Evolutionary conservation across 768 basidiomycete genomes (phyloP), one percentile per base, ranked within the genome.

Genomic region (Rhodotorula paludigena): DNA sequence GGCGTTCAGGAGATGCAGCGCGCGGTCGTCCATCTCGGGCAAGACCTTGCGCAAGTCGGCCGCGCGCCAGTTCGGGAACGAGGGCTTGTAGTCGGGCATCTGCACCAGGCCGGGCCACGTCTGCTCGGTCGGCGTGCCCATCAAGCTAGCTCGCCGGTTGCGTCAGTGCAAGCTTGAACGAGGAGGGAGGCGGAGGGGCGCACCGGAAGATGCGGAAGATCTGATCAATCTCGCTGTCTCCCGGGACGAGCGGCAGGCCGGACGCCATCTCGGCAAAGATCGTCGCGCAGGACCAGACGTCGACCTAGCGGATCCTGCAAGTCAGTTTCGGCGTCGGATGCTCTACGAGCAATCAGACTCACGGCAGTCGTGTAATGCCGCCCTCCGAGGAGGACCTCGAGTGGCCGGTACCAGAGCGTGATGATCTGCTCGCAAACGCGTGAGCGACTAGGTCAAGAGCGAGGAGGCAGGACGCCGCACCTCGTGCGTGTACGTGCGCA

Each of bases 141-240:
- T 84, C 36, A 96, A 84, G 76, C 96, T 97, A 60, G 33, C 30
- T 9, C 30, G 38, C 5, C 18, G 57, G 38, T 14, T 32, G 47
- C 18, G 60, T 63, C 38, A 33, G 48, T 12, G 6, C 23, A 35
- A 30, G 33, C 8, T 10, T 25, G 32, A n/a, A 5, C 7, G 15
- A 35, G 6, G 14, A 38, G n/a, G 38, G 10, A 32, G 5, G 44
- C 8, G 21, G 36, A 12, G 18, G 44, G 18, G 78, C 83, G 60
- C 66, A 93, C 96, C 90, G 85, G 84, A 98, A 99, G 75, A 98
- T 99, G 80, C 91, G 90, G 85, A 98, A 98, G 72, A 98, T 98
- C 81, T 99, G 94, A 80, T 99, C 96, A 76, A 98, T 99, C 81
- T 99, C 96, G 38, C 94, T 98, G 80, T 99, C 96, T 8, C 96